A percentile compares a stretch with the other conserved stretches of the same genome.
Conservation (phyloP, 257 asterid genomes). For the Solanum habrochaites region DNA sequence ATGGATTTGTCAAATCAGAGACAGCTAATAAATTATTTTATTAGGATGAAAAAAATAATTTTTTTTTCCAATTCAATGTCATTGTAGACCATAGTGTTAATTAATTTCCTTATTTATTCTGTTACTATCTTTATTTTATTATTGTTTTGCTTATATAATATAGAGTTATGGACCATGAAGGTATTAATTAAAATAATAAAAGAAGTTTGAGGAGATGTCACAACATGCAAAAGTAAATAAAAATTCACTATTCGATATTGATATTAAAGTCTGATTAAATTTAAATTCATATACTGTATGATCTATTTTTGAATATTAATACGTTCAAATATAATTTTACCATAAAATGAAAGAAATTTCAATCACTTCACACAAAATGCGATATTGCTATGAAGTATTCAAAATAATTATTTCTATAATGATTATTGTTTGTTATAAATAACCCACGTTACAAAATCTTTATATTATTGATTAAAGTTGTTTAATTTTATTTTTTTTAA, state of each 20-base stretch:
- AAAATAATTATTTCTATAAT: background rate
- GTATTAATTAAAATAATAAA: background rate
- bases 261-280: background rate
- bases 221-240: background rate
- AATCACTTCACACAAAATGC: background rate
- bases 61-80: background rate
- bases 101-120: background rate
- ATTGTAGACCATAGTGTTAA: background rate
- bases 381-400: background rate
- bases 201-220: background rate
- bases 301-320: fast-evolving
- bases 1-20: background rate
- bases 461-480: background rate
- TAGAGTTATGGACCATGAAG: background rate
- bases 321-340: background rate
- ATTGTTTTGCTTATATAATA: background rate
- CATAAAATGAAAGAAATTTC: background rate
- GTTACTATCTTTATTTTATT: background rate
- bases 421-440: background rate
- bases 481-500: background rate
- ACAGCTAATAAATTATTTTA: background rate
- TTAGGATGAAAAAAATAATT: background rate
- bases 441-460: background rate
- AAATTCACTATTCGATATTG: background rate
- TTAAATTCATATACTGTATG: background rate